Conservation (phyloP, 2,329 filamentous ascomycete species). For the Mycosphaerella sp. region DNA sequence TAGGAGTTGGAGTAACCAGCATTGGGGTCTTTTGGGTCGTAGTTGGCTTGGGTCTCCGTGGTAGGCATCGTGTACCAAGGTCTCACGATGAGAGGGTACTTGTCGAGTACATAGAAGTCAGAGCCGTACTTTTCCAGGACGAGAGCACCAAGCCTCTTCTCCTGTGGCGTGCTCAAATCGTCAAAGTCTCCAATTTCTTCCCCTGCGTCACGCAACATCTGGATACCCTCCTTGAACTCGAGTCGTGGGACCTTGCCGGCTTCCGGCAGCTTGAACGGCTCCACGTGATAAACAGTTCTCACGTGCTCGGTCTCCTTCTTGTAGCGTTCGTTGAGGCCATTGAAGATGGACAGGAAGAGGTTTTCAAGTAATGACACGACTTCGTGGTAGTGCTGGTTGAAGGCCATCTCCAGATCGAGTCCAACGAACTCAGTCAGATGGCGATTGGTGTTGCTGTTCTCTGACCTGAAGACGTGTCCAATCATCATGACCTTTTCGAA, state of each 20-base stretch:
- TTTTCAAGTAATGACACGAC: constrained; percentile 66
- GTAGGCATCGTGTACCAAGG: constrained; percentile 91
- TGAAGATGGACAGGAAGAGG: constrained; percentile 73
- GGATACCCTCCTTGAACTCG: constrained; percentile 70
- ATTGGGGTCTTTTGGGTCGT: constrained; percentile 40
- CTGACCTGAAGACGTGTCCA: constrained; percentile 77
- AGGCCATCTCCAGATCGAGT: constrained; percentile 86
- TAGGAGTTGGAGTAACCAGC: constrained; percentile 58
- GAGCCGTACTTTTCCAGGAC: constrained; percentile 84
- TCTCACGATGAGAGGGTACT: constrained; percentile 82
- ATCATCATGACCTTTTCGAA: constrained; percentile 72
- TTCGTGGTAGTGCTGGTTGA: constrained; percentile 70
- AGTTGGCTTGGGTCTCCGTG: constrained; percentile 49
- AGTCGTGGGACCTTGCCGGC: constrained; percentile 68
- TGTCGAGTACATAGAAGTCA: constrained; percentile 95
- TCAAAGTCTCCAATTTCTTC: constrained; percentile 71
- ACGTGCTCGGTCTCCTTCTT: constrained; percentile 66
- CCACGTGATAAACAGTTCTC: constrained; percentile 67
- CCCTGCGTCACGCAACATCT: constrained; percentile 68
- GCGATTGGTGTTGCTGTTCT: constrained; percentile 75
- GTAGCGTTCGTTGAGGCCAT: constrained; percentile 61
- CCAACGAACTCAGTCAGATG: constrained; percentile 87
- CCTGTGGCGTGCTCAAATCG: constrained; percentile 72
- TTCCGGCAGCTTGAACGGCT: constrained; percentile 68
- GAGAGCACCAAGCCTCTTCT: constrained; percentile 81